These are phyloP conservation scores for Arthrinium puccinioides DNA, from an alignment of 2,329 filamentous ascomycete genomes.

Conservation along the genomic window DNA sequence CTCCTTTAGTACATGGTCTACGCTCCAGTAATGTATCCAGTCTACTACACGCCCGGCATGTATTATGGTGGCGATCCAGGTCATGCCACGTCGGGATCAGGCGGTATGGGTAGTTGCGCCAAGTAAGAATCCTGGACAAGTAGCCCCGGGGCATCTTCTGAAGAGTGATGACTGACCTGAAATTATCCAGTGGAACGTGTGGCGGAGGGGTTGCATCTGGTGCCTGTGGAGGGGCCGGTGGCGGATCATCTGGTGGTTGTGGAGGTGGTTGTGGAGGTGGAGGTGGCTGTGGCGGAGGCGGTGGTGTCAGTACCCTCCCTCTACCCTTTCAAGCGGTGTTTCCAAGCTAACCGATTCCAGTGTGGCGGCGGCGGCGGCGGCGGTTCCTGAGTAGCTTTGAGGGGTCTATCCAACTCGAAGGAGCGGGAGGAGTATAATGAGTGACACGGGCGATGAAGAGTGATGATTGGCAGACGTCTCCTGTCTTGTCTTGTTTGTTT, in stretches of 20 bases:
- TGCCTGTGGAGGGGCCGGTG: conserved; percentile 29
- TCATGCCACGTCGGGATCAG: conserved; percentile 23
- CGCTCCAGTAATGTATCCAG: conserved; percentile 35
- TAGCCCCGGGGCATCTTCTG: no score
- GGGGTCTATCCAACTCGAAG: no score
- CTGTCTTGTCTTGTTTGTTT: no score
- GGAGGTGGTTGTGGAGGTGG: conserved; percentile 17
- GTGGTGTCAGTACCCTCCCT: conserved; percentile 7
- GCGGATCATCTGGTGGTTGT: not conserved
- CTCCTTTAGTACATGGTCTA: conserved; percentile 44
- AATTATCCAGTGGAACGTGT: not conserved
- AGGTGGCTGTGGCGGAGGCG: conserved; percentile 15
- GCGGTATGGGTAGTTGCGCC: conserved; percentile 32
- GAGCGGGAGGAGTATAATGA: not conserved
- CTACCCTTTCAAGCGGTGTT: not conserved
- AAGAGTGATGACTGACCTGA: no score
- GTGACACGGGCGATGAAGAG: no score
- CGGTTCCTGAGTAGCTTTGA: no score
- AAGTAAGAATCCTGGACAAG: no score
- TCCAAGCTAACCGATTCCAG: conserved; percentile 5
- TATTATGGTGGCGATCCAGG: conserved; percentile 39
- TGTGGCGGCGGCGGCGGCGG: conserved; percentile 12
- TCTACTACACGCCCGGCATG: conserved; percentile 33
- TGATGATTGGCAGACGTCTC: no score
- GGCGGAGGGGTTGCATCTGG: conserved; percentile 20